Evolutionary conservation across 2,329 filamentous ascomycete genomes (phyloP).

Genomic region (Stachybotrys chlorohalonatus): DNA sequence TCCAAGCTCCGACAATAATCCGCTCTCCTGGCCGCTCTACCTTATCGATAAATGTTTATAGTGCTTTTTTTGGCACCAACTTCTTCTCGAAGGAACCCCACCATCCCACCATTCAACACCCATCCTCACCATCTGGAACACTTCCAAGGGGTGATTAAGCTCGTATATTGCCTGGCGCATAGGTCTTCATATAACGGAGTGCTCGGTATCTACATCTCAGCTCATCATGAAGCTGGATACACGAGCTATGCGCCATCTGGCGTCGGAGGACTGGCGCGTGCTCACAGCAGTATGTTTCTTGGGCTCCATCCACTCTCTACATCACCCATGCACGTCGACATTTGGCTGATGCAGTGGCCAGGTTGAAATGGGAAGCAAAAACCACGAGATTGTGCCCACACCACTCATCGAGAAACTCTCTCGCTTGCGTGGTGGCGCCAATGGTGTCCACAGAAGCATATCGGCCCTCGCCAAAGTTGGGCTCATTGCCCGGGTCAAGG

Average conservation of each 20-base stretch:
- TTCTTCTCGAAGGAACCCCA: too few relatives aligned
- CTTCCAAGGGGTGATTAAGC: neutral
- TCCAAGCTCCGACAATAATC: slow-evolving; percentile 6
- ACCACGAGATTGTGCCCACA: slow-evolving; percentile 95
- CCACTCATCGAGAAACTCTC: slow-evolving; percentile 77
- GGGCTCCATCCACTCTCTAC: neutral
- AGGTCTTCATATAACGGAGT: too few relatives aligned
- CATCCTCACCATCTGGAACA: too few relatives aligned
- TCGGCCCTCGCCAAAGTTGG: slow-evolving; percentile 86
- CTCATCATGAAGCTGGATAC: slow-evolving; percentile 85
- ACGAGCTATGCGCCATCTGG: slow-evolving; percentile 85
- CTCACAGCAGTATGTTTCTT: slow-evolving; percentile 66
- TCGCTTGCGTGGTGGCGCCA: slow-evolving; percentile 67
- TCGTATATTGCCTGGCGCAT: too few relatives aligned
- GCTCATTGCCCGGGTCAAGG: slow-evolving; percentile 86
- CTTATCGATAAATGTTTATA: slow-evolving; percentile 24
- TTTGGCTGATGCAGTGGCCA: slow-evolving; percentile 28
- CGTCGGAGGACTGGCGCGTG: slow-evolving; percentile 88
- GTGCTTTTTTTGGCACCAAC: too few relatives aligned
- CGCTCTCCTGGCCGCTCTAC: neutral
- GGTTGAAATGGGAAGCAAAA: slow-evolving; percentile 90
- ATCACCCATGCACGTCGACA: slow-evolving; percentile 19
- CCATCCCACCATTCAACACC: too few relatives aligned
- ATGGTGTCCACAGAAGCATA: slow-evolving; percentile 77
- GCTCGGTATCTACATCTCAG: neutral